phyloP scores from a whole-genome alignment of 331 rosid genomes.

The Telfairia occidentalis region DNA sequence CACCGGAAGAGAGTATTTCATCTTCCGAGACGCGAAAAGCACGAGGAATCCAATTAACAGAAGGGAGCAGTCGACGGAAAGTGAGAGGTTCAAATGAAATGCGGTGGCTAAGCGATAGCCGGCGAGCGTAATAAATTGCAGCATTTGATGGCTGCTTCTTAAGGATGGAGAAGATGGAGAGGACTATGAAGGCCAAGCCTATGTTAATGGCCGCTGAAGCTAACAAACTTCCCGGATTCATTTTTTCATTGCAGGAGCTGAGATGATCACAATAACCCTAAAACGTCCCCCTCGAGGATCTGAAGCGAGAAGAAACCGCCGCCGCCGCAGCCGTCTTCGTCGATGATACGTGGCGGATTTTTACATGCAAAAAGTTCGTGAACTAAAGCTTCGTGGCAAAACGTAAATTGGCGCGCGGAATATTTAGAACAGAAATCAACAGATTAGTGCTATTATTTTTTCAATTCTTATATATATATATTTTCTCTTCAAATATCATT shows the following conservation, averaged over 20 bases:
- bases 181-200: conserved; percentile 48
- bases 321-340: background rate
- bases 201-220: conserved; percentile 82
- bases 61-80: conserved; percentile 47
- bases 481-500: too few species aligned
- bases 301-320: background rate
- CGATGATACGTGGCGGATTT: conserved; percentile 1
- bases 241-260: conserved; percentile 11
- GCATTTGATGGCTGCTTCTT: conserved; percentile 67
- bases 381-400: background rate
- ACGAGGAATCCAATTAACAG: conserved; percentile 53
- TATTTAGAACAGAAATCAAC: background rate
- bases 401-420: background rate
- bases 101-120: conserved; percentile 29
- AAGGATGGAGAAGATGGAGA: conserved; percentile 64
- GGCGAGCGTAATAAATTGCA: conserved; percentile 60
- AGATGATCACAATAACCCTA: background rate
- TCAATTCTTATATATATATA: background rate
- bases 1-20: conserved; percentile 38
- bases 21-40: conserved; percentile 49
- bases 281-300: background rate
- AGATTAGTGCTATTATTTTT: background rate
- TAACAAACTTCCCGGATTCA: conserved; percentile 53
- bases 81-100: conserved; percentile 20
- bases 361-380: background rate